These are phyloP conservation scores for Hortiboletus campestris DNA, from an alignment of 768 basidiomycete genomes.

Conservation along the genomic window DNA sequence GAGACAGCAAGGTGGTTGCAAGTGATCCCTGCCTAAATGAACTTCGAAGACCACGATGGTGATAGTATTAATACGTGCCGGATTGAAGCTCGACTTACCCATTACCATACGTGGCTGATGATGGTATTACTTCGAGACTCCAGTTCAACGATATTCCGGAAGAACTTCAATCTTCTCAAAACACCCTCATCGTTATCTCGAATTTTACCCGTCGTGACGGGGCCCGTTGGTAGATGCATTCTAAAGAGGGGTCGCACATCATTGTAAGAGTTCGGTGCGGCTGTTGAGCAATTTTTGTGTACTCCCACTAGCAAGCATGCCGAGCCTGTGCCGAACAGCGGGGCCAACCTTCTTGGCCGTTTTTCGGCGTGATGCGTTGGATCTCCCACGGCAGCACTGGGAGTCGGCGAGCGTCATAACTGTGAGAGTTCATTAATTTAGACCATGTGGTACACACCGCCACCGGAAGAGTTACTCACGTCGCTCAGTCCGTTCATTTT, in stretches of 20 bases:
- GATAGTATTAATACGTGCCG: slow-evolving; percentile 4
- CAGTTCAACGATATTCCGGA: not conserved
- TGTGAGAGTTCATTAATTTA: not conserved
- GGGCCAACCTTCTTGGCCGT: not conserved
- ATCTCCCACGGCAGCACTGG: not conserved
- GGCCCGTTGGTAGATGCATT: not conserved
- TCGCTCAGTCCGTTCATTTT: not conserved
- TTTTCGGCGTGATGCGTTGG: not conserved
- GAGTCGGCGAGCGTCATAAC: not conserved
- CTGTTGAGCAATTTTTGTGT: not conserved
- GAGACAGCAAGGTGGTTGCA: not conserved
- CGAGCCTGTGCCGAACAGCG: too few species aligned
- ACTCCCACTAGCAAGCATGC: not conserved
- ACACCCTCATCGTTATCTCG: not conserved
- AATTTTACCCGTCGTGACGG: not conserved
- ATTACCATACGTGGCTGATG: slow-evolving; percentile 9
- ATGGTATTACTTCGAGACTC: too few species aligned
- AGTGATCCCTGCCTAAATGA: slow-evolving; percentile 1
- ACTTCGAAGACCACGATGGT: slow-evolving; percentile 4
- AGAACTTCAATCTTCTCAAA: not conserved
- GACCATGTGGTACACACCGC: slow-evolving; percentile 1
- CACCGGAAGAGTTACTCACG: not conserved
- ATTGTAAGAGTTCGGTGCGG: slow-evolving; percentile 2
- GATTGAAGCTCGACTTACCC: slow-evolving; percentile 9
- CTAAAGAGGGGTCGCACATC: not conserved